These are phyloP conservation scores for Nidula microcarpa DNA, from an alignment of 768 basidiomycete genomes.

Conservation along the genomic window DNA sequence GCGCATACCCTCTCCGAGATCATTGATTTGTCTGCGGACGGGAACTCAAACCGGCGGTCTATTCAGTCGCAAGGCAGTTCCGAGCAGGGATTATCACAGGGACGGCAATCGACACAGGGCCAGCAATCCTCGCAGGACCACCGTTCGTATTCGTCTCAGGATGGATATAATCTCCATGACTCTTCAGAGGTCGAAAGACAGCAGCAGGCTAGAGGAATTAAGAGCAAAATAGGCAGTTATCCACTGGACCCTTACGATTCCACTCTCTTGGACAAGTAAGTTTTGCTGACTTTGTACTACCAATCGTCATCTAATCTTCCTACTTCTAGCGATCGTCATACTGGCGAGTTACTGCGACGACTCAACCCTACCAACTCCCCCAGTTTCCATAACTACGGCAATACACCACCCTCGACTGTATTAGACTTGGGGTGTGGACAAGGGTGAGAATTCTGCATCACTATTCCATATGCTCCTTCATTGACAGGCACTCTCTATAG, in stretches of 20 bases:
- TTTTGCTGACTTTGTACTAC: constrained; percentile 3
- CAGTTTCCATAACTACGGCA: constrained; percentile 51
- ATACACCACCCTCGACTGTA: constrained; percentile 44
- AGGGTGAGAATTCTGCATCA: constrained; percentile 29
- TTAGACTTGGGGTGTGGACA: constrained; percentile 75
- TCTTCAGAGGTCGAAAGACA: constrained; percentile 5
- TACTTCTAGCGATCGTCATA: constrained; percentile 51
- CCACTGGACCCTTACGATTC: constrained; percentile 45
- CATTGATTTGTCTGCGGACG: background rate
- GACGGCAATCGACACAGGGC: background rate
- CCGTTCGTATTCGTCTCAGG: too few species aligned
- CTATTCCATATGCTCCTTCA: background rate
- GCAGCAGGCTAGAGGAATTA: constrained; percentile 10
- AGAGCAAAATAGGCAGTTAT: constrained; percentile 19
- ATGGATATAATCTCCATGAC: too few species aligned
- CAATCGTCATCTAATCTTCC: background rate
- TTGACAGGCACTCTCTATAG: constrained; percentile 7
- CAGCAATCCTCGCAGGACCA: too few species aligned
- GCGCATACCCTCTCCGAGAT: background rate
- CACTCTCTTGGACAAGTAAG: constrained; percentile 54
- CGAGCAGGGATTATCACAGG: background rate
- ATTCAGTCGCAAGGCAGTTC: background rate
- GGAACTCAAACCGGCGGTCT: background rate
- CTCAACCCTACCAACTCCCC: constrained; percentile 53
- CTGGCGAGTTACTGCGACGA: constrained; percentile 48